Base-by-base conservation (phyloP, 257 asterid genomes). In the Fraxinus pennsylvanica region DNA sequence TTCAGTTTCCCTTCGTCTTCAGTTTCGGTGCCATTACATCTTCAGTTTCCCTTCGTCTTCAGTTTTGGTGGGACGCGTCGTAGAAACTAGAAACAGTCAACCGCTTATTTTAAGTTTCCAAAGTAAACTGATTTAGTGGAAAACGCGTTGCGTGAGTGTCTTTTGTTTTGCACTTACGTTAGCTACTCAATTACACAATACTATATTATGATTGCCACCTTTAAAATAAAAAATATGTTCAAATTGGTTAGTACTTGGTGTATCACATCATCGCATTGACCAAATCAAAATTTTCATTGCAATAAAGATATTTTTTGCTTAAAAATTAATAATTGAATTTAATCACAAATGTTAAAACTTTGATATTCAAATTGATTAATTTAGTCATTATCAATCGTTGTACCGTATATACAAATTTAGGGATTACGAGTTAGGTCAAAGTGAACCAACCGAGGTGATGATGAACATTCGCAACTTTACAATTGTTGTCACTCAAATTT, bases 391-490 rank as follows among this genome's bases (percentile, higher is more conserved):
- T 30, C 33, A 30, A 30, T 30, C 3, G 33, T 29, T 29, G 30
- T 29, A 29, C 30, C 2, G 1, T 29, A 30, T 30, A 30, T 30
- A 2, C 33, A 1, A 30, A 30, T 30, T 32, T 10, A 1, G 70
- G 78, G n/a, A 52, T 52, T 25, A 73, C 82, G 6, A 73, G 19
- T 0, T 14, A 65, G 21, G 74, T 61, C 1, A 69, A 79, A 21
- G 63, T 73, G 22, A 79, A 73, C 78, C 74, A 73, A 30, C 74
- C 70, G 15, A 74, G 66, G 2, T 15, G 63, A 13, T 66, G 30
- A 35, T 73, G 78, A 32, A 73, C 61, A 4, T 59, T 3, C 0
- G 78, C 78, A 6, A 73, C 82, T 63, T 14, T 27, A 45, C 82
- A 79, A 45, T 79, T 19, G 19, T 29, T 71, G 12, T n/a, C 32